Percentiles rank a stretch among this genome's conserved stretches.
These are phyloP conservation scores for Spathaspora passalidarum DNA, from an alignment of 805 yeast genomes.

Conservation along the genomic window DNA sequence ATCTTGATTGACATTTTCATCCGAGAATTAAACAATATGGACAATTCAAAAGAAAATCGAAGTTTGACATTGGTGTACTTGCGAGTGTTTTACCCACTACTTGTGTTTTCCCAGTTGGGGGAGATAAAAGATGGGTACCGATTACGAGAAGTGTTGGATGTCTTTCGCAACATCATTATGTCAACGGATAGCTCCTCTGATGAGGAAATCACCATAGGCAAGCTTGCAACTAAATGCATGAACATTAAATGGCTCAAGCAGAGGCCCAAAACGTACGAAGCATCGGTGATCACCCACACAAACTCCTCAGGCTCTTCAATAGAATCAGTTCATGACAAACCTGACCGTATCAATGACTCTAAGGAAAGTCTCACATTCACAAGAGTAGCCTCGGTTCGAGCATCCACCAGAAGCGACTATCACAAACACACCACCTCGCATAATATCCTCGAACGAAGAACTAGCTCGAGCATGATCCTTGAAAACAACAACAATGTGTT, in stretches of 20 bases:
- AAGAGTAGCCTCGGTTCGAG: slow-evolving; percentile 33
- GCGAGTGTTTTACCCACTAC: slow-evolving; percentile 69
- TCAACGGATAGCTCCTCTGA: slow-evolving; percentile 15
- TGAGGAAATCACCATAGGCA: slow-evolving; percentile 16
- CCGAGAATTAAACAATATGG: slow-evolving; percentile 71
- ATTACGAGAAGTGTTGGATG: slow-evolving; percentile 46
- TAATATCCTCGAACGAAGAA: slow-evolving; percentile 13
- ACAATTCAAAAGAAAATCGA: slow-evolving; percentile 59
- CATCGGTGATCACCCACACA: neutral
- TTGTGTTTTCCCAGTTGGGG: slow-evolving; percentile 59
- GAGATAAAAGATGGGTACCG: slow-evolving; percentile 55
- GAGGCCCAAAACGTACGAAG: slow-evolving; percentile 5
- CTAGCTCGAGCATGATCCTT: slow-evolving; percentile 7
- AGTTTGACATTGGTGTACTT: slow-evolving; percentile 47
- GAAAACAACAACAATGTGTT: slow-evolving; percentile 32
- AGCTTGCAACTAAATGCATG: slow-evolving; percentile 33
- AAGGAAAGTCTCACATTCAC: slow-evolving; percentile 10
- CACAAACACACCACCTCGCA: slow-evolving; percentile 31
- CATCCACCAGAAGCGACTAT: slow-evolving; percentile 33
- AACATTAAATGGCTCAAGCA: slow-evolving; percentile 31
- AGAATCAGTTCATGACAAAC: neutral
- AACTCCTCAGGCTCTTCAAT: neutral
- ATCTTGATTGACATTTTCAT: slow-evolving; percentile 81
- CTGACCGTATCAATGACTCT: neutral
- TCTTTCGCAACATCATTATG: slow-evolving; percentile 47